A percentile compares a stretch with the other conserved stretches of the same genome.
These are phyloP conservation scores for Blastomyces parvus DNA, from an alignment of 2,329 filamentous ascomycete species.

Conservation along the genomic window DNA sequence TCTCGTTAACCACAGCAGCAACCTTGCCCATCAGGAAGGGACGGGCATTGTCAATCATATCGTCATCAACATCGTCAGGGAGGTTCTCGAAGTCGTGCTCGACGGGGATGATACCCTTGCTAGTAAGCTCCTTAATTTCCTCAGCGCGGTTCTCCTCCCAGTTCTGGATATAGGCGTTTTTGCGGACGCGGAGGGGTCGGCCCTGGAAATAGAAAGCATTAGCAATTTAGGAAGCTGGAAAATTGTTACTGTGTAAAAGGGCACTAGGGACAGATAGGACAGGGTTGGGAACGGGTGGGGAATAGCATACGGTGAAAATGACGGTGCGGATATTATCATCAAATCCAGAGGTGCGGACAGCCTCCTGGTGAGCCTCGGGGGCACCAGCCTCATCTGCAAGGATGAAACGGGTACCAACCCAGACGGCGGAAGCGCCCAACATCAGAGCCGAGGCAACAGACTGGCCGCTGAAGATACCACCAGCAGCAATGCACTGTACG, in stretches of 20 bases:
- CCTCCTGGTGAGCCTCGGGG: conserved; percentile 87
- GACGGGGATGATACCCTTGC: conserved; percentile 84
- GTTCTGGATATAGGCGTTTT: conserved; percentile 85
- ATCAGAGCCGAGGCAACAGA: conserved; percentile 82
- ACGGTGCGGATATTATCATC: conserved; percentile 96
- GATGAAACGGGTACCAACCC: conserved; percentile 95
- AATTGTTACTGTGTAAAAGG: background rate
- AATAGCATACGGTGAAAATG: conserved; percentile 69
- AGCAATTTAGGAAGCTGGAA: background rate
- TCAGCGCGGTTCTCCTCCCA: conserved; percentile 86
- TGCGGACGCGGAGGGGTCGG: conserved; percentile 84
- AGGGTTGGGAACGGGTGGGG: background rate
- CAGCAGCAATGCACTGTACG: conserved; percentile 86
- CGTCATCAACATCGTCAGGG: conserved; percentile 62
- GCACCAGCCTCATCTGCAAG: conserved; percentile 90
- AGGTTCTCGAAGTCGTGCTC: conserved; percentile 89
- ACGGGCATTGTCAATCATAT: conserved; percentile 81
- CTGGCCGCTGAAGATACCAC: conserved; percentile 88
- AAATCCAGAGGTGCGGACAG: conserved; percentile 80
- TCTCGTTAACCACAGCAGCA: conserved; percentile 85
- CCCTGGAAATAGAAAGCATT: conserved; percentile 39
- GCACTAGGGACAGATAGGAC: background rate
- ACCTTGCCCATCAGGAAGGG: conserved; percentile 96
- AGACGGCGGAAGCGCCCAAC: conserved; percentile 85
- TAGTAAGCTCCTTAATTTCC: conserved; percentile 87